Conservation (phyloP, 2,329 filamentous ascomycete genomes). For the Sclerotinia spermophila region DNA sequence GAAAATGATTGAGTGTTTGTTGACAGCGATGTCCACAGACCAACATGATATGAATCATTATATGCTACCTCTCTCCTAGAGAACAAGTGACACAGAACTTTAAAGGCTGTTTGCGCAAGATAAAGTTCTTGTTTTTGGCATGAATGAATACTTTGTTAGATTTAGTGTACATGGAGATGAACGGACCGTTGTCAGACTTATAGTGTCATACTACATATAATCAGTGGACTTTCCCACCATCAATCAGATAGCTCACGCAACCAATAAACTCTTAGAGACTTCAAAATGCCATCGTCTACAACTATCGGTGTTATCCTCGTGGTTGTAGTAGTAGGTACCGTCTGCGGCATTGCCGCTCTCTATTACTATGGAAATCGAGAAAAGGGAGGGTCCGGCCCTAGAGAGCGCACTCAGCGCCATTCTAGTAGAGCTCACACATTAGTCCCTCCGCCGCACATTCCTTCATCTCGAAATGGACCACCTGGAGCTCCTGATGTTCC, state of each 20-base stretch:
- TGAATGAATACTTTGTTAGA: background rate
- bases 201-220: background rate
- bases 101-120: background rate
- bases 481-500: background rate
- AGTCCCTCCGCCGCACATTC: background rate
- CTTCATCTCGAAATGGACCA: background rate
- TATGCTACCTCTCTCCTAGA: background rate
- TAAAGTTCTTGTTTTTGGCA: background rate
- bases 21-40: background rate
- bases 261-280: background rate
- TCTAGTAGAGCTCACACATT: background rate
- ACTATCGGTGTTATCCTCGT: background rate
- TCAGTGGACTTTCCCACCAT: background rate
- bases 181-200: background rate
- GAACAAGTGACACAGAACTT: background rate
- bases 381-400: background rate
- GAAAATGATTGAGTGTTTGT: background rate
- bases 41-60: slow-evolving; percentile 1
- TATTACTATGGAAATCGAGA: background rate
- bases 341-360: background rate
- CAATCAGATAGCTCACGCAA: background rate
- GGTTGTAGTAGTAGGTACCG: background rate
- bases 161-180: background rate
- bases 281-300: background rate
- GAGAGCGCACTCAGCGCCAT: background rate